Evolutionary conservation across 495 filamentous ascomycete species (phyloP).

Genomic region (Daldinia childiae): DNA sequence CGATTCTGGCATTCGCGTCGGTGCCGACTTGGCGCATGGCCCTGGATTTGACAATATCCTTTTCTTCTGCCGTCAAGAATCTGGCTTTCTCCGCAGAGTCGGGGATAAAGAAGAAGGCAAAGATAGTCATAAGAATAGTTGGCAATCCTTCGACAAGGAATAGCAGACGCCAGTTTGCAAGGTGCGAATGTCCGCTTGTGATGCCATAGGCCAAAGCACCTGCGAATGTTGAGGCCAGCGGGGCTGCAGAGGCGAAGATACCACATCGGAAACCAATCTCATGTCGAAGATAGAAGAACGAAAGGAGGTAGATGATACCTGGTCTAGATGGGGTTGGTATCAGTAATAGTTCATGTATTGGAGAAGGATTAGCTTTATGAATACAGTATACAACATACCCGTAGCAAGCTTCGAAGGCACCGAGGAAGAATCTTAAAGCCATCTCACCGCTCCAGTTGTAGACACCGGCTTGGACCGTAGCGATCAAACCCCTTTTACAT

Average conservation of each 20-base stretch:
- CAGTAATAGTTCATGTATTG: background rate
- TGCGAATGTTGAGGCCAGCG: constrained; percentile 79
- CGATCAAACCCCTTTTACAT: constrained; percentile 58
- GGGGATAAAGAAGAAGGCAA: constrained; percentile 75
- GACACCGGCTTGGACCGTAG: constrained; percentile 65
- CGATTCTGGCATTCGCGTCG: constrained; percentile 54
- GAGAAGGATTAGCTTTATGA: background rate
- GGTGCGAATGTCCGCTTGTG: constrained; percentile 68
- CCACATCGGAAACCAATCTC: constrained; percentile 79
- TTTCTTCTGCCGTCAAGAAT: constrained; percentile 76
- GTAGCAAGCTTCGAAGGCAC: constrained; percentile 70
- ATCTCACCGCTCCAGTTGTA: constrained; percentile 69
- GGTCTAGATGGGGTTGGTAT: constrained; percentile 51
- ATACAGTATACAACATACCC: constrained; percentile 42
- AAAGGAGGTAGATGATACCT: constrained; percentile 73
- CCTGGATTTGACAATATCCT: constrained; percentile 69
- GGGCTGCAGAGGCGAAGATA: constrained; percentile 75
- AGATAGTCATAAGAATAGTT: constrained; percentile 65
- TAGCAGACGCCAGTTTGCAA: constrained; percentile 78
- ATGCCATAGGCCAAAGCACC: constrained; percentile 83
- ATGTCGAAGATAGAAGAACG: constrained; percentile 81
- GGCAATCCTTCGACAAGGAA: constrained; percentile 83
- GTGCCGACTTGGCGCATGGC: constrained; percentile 67
- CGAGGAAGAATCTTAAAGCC: constrained; percentile 70
- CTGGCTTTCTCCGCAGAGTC: constrained; percentile 70